Percentiles rank a stretch among this genome's conserved stretches.
Conservation (phyloP, 495 filamentous ascomycete species). For the Podospora comata region DNA sequence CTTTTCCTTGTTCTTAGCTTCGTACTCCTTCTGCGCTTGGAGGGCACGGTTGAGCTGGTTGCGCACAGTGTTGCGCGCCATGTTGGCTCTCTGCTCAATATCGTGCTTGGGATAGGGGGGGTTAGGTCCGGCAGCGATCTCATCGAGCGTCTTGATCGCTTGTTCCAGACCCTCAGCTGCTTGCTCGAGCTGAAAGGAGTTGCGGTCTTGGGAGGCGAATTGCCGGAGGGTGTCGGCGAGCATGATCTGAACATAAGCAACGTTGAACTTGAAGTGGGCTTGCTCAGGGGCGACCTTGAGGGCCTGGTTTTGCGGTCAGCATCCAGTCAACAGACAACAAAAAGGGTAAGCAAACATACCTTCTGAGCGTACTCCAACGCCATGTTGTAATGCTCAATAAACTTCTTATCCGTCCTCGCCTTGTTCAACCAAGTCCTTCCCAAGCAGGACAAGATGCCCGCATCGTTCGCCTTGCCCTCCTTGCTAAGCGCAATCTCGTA, state of each 20-base stretch:
- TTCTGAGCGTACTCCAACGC: conserved; percentile 83
- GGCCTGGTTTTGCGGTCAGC: conserved; percentile 51
- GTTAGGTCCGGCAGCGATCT: conserved; percentile 74
- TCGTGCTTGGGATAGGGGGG: conserved; percentile 88
- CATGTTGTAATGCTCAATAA: conserved; percentile 73
- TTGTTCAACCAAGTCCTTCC: conserved; percentile 90
- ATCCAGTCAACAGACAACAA: not conserved
- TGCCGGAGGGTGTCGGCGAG: conserved; percentile 76
- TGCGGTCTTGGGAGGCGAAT: conserved; percentile 70
- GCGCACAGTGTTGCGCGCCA: conserved; percentile 91
- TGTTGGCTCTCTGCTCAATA: conserved; percentile 91
- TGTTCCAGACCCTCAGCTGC: conserved; percentile 83
- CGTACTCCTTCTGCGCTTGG: conserved; percentile 83
- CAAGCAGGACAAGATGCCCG: conserved; percentile 81
- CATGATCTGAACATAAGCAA: conserved; percentile 95
- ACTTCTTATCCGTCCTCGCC: conserved; percentile 74
- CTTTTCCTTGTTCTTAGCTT: conserved; percentile 85
- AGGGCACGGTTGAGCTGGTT: conserved; percentile 83
- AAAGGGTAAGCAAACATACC: conserved; percentile 37
- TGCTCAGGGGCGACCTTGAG: conserved; percentile 75
- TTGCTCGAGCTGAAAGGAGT: conserved; percentile 69
- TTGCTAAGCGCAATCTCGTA: conserved; percentile 88
- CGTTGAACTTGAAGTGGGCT: conserved; percentile 91
- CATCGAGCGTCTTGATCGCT: conserved; percentile 75
- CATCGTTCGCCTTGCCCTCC: conserved; percentile 70